Evolutionary conservation across 2,329 filamentous ascomycete species (phyloP).

Genomic region (Nemania sp.): DNA sequence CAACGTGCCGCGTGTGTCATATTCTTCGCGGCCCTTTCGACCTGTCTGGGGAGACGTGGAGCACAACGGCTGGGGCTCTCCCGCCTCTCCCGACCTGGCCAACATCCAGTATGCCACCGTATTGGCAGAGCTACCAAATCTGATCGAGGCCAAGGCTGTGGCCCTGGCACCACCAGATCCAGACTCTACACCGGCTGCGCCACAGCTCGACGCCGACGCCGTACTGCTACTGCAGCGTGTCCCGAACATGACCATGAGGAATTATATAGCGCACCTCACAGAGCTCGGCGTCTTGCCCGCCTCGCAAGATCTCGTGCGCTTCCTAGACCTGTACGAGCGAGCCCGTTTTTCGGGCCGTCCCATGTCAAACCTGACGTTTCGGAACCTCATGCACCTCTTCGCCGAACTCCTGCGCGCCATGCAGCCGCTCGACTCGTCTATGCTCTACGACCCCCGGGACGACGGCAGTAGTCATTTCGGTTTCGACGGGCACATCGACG

Average conservation of each 20-base stretch:
- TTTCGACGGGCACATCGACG: conserved; percentile 40
- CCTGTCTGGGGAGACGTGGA: conserved; percentile 79
- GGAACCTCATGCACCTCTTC: conserved; percentile 81
- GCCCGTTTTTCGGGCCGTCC: conserved; percentile 79
- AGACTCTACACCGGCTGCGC: conserved; percentile 45
- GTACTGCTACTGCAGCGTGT: conserved; percentile 74
- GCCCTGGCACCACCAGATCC: conserved; percentile 70
- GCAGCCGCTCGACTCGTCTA: conserved; percentile 61
- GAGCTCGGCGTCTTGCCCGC: conserved; percentile 63
- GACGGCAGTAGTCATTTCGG: conserved; percentile 33
- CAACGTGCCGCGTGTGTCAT: conserved; percentile 51
- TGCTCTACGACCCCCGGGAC: conserved; percentile 47
- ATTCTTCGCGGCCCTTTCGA: conserved; percentile 54
- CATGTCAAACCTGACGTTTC: conserved; percentile 72
- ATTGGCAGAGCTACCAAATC: conserved; percentile 79
- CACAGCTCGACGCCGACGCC: conserved; percentile 66
- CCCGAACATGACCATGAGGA: conserved; percentile 72
- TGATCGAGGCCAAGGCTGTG: conserved; percentile 93
- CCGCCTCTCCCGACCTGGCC: conserved; percentile 72
- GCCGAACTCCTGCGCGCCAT: conserved; percentile 79
- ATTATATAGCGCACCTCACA: conserved; percentile 76
- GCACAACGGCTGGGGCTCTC: conserved; percentile 88
- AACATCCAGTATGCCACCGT: conserved; percentile 84
- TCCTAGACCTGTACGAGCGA: conserved; percentile 78
- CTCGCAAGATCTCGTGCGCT: conserved; percentile 55